These are phyloP conservation scores for Verticillium longisporum DNA, from an alignment of 2,329 filamentous ascomycete species.

Conservation along the genomic window DNA sequence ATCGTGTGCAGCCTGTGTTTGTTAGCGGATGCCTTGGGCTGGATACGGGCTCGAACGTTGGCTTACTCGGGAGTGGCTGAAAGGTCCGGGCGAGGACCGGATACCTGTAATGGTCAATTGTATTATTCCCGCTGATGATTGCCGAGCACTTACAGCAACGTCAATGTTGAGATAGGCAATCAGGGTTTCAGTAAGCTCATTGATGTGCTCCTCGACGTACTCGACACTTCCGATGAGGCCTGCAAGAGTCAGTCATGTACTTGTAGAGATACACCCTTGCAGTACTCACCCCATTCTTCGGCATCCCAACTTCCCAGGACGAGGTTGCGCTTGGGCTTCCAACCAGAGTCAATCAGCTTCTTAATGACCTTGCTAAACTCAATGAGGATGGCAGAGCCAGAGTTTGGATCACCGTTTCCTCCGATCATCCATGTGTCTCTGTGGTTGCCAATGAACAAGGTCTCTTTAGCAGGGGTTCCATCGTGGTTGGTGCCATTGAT, in stretches of 20 bases:
- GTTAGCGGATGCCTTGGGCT: not conserved
- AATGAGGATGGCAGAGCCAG: slow-evolving; percentile 68
- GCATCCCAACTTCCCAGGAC: slow-evolving; percentile 25
- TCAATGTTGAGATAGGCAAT: slow-evolving; percentile 80
- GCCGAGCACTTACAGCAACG: slow-evolving; percentile 43
- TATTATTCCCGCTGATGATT: slow-evolving; percentile 1
- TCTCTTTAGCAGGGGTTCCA: slow-evolving; percentile 37
- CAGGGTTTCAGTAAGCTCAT: slow-evolving; percentile 65
- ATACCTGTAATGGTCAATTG: slow-evolving; percentile 12
- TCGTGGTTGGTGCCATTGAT: slow-evolving; percentile 72
- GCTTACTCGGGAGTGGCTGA: slow-evolving; percentile 53
- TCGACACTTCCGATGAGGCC: slow-evolving; percentile 72
- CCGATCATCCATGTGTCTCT: slow-evolving; percentile 79
- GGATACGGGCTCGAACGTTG: not conserved
- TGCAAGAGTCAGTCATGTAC: slow-evolving; percentile 69
- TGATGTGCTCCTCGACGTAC: slow-evolving; percentile 78
- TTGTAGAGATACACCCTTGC: slow-evolving; percentile 24
- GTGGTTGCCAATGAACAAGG: slow-evolving; percentile 74
- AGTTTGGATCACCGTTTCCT: slow-evolving; percentile 80
- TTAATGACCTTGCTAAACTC: slow-evolving; percentile 70
- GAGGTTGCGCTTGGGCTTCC: slow-evolving; percentile 68
- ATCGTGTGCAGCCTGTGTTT: slow-evolving; percentile 46
- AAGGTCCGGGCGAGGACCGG: slow-evolving; percentile 50
- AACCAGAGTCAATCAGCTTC: slow-evolving; percentile 62
- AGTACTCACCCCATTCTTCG: slow-evolving; percentile 19